Conservation (phyloP, 768 basidiomycete genomes). For the Boletus rubroflammeus region DNA sequence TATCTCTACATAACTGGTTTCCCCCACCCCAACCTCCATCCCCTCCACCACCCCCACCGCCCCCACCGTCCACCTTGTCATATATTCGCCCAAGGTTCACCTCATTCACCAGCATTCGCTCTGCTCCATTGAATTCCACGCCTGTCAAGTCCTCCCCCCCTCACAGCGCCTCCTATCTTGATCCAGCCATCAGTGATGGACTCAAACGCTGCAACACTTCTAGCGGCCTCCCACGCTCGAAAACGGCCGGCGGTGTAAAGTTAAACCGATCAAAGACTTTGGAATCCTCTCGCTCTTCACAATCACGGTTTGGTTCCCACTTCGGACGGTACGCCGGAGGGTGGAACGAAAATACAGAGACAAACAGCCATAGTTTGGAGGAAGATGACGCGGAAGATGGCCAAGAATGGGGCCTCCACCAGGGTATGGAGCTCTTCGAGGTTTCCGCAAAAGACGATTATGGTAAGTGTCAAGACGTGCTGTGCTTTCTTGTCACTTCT, state of each 20-base stretch:
- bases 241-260: slow-evolving; percentile 40
- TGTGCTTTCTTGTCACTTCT: slow-evolving; percentile 10
- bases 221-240: slow-evolving; percentile 46
- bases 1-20: slow-evolving; percentile 84
- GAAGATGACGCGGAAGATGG: slow-evolving; percentile 56
- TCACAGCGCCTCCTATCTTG: slow-evolving; percentile 59
- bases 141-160: slow-evolving; percentile 46
- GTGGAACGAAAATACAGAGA: slow-evolving; percentile 56
- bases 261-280: slow-evolving; percentile 27
- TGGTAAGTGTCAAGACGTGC: slow-evolving; percentile 41
- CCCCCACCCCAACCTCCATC: slow-evolving; percentile 71
- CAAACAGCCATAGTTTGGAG: slow-evolving; percentile 62
- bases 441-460: slow-evolving; percentile 87
- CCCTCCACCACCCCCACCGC: slow-evolving; percentile 63
- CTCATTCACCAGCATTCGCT: slow-evolving; percentile 51
- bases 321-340: slow-evolving; percentile 49
- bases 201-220: slow-evolving; percentile 52
- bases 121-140: slow-evolving; percentile 51
- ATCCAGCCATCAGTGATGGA: slow-evolving; percentile 53
- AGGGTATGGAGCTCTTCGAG: slow-evolving; percentile 86
- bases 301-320: slow-evolving; percentile 56
- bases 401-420: slow-evolving; percentile 72
- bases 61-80: slow-evolving; percentile 47
- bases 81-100: slow-evolving; percentile 36
- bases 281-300: slow-evolving; percentile 42